phyloP scores from a whole-genome alignment of 2,329 filamentous ascomycete species.

The Aspergillus neoniger region DNA sequence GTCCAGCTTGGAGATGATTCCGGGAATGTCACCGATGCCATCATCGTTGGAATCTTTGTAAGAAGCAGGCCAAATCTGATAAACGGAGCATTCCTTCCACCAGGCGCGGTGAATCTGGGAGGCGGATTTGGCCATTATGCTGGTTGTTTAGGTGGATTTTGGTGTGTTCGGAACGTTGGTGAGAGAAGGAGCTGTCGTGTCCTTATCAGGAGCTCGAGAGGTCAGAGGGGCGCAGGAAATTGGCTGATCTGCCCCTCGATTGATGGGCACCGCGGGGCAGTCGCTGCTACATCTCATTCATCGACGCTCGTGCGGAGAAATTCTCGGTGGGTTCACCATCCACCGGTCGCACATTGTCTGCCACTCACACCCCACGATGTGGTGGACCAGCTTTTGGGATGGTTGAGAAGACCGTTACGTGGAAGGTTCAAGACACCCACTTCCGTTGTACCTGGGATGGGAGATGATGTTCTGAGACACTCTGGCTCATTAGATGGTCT shows the following conservation, averaged over 20 bases:
- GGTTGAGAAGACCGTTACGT: not conserved
- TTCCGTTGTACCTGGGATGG: not conserved
- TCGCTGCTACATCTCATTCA: conserved; percentile 1
- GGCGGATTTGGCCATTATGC: conserved; percentile 8
- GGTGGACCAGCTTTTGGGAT: not conserved
- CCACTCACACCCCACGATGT: conserved; percentile 10
- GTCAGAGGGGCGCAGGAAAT: not conserved
- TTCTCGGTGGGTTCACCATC: conserved; percentile 6
- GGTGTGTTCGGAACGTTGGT: not conserved
- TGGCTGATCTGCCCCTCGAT: conserved; percentile 1
- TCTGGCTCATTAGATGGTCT: too few relatives aligned
- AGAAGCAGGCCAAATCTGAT: conserved; percentile 62
- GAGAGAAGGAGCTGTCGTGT: not conserved
- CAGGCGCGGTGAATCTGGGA: conserved; percentile 37
- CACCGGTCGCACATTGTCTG: not conserved
- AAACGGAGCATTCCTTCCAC: conserved; percentile 62
- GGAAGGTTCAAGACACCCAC: not conserved
- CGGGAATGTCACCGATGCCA: conserved; percentile 66
- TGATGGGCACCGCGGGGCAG: conserved; percentile 6
- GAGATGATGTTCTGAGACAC: too few relatives aligned
- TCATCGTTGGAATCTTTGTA: conserved; percentile 54
- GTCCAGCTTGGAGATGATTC: conserved; percentile 65
- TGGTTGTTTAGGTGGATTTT: not conserved
- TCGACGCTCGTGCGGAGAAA: conserved; percentile 8
- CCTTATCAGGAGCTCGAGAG: not conserved